Evolutionary conservation across 1,139 yeast species (phyloP), one percentile per base, ranked within the genome.

Genomic region (Kodamaea alishanica): DNA sequence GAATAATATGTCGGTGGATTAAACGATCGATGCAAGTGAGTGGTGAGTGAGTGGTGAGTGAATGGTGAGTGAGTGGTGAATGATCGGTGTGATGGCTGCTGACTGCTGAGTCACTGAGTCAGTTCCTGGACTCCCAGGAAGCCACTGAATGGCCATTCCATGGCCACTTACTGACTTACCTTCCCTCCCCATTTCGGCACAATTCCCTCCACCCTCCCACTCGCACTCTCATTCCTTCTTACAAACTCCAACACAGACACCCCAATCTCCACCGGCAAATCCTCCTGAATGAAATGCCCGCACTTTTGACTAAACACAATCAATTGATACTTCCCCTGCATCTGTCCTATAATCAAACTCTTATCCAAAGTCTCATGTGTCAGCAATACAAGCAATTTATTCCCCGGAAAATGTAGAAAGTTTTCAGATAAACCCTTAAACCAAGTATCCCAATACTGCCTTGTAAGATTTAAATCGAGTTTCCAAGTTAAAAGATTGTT

Each of bases 201-300:
- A 38, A 75, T 61, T 3, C 68, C 70, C 34, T 67, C 69, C 41
- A 65, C 65, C 41, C 62, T 53, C 58, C 28, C 28, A 25, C 27
- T 25, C 27, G 9, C 9, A 25, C 10, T 26, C 44, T 67, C 71
- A 45, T 71, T 70, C 39, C 81, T 60, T 43, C 69, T 69, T 8
- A 70, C 63, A 48, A 75, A 77, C 34, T 76, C 82, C 30, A 66
- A 34, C 6, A 77, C 48, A n/a, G 81, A 73, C 1, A 74, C 43
- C 0, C 89, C 84, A 0, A 86, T 72, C 48, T 83, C 84, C 9
- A 55, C 61, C 0, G 97, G 95, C 8, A 77, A 73, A 58, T 92
- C 99, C 57, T 92, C 98, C 36, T 92, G 98, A 12, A 92, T 67
- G 52, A 89, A 92, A 62, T 92, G 99, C 1, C 97, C 97, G 1